Percentiles rank a stretch among this genome's conserved stretches.
Conservation (phyloP, 345 rosid species). For the Pelargonium nanum region DNA sequence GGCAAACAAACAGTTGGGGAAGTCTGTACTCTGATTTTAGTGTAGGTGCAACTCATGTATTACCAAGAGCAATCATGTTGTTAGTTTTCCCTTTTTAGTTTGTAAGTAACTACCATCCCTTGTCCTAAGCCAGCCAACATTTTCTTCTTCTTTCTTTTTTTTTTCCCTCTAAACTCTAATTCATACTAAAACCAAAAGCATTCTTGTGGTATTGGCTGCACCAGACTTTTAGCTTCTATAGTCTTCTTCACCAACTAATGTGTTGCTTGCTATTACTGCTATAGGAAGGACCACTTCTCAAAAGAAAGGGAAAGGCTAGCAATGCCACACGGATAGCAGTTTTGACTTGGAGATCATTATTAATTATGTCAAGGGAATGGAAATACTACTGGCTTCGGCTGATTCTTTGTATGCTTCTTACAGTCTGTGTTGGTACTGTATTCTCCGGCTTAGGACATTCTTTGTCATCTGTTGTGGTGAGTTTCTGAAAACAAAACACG, state of each 20-base stretch:
- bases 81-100: too few relatives aligned
- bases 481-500: conserved; percentile 13
- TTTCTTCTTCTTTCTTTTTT: too few relatives aligned
- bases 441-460: conserved; percentile 94
- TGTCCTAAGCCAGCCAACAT: background rate
- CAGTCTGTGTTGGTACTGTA: conserved; percentile 67
- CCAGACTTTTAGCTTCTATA: background rate
- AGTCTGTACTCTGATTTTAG: too few relatives aligned
- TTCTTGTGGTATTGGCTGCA: too few relatives aligned
- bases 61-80: too few relatives aligned
- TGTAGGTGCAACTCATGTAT: too few relatives aligned
- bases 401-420: conserved; percentile 70
- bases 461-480: conserved; percentile 84
- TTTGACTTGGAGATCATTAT: conserved; percentile 89
- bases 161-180: too few relatives aligned
- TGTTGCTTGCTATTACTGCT: background rate
- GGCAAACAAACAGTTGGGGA: too few relatives aligned
- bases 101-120: too few relatives aligned
- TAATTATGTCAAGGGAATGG: conserved; percentile 98
- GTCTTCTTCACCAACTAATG: background rate
- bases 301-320: conserved; percentile 83
- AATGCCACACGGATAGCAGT: conserved; percentile 73
- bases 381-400: conserved; percentile 96
- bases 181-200: too few relatives aligned
- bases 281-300: conserved; percentile 90